A percentile compares a stretch with the other conserved stretches of the same genome.
Conservation (phyloP, 306 rosid genomes). For the Geum urbanum region DNA sequence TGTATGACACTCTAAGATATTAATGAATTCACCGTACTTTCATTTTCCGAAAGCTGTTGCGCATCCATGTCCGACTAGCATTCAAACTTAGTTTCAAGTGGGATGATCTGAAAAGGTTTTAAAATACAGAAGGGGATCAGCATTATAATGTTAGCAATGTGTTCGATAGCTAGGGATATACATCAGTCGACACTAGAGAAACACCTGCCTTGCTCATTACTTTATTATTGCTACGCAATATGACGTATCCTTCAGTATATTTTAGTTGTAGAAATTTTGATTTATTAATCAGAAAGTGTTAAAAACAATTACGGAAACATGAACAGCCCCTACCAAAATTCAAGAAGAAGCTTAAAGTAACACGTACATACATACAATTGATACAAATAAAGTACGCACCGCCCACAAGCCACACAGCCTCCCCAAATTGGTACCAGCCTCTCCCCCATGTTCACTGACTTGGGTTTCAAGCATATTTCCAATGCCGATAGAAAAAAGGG, state of each 20-base stretch:
- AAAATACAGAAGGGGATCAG: no score
- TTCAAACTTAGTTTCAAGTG: constrained; percentile 3
- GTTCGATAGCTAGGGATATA: not conserved
- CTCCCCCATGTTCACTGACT: not conserved
- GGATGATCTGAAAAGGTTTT: no score
- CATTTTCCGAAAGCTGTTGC: constrained; percentile 14
- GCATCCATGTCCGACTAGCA: not conserved
- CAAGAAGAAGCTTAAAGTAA: not conserved
- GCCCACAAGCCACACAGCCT: not conserved
- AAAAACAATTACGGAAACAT: constrained; percentile 2
- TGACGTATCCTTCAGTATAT: not conserved
- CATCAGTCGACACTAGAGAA: not conserved
- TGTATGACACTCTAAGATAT: not conserved
- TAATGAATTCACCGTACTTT: constrained; percentile 5
- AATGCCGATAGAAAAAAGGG: not conserved
- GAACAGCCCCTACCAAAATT: not conserved
- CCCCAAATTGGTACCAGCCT: not conserved
- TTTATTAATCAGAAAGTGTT: not conserved
- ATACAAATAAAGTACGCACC: not conserved
- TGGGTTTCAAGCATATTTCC: not conserved
- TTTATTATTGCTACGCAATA: not conserved
- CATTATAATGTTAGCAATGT: no score
- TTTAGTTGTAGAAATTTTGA: not conserved
- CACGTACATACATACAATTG: not conserved
- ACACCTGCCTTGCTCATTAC: no score